Base-by-base conservation (phyloP, 768 basidiomycete genomes). In the Termitomyces sp. region DNA sequence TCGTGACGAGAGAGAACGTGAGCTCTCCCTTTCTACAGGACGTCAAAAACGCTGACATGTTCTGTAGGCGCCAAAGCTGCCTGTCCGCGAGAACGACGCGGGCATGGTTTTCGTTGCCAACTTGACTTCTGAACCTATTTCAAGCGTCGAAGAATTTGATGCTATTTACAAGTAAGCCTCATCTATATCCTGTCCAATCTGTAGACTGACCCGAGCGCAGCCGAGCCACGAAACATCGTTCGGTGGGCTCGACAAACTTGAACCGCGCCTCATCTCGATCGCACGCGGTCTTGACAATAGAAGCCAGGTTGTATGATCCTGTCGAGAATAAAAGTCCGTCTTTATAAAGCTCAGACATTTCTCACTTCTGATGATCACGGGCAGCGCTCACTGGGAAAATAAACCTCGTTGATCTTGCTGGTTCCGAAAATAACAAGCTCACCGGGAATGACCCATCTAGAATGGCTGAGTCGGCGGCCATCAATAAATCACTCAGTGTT, bases 391-490 rank as follows among this genome's bases (percentile, higher is more conserved):
- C 76, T 2, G 91, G 91, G 10, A 91, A 88, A 66, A 86, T 94
- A 52, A 91, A 91, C 59, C 80, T 94, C 9, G 90, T 94, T 11
- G 93, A 95, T 70, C 79, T 95, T 25, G 93, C 93, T 16, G 93
- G 93, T 25, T 92, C 89, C 0, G 93, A 95, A 71, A 94, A 94
- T 64, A 94, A 94, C 68, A 94, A 91, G 77, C 76, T 89, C 25
- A 94, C 94, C 4, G 92, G 93, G 5, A 94, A 94, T 60, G 89
- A 94, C 65, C 74, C 84, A 1, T 84, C 81, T n/a, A 84, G 94
- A 2, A 92, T 94, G 87, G 83, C 86, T 2, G 94, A 96, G 70
- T 89, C 88, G 3, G 72, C 89, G 2, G 91, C 92, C 16, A 96
- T 96, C 66, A 96, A 96, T 72, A 92, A 89, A 66, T 91, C 89